phyloP scores from a whole-genome alignment of 2,329 filamentous ascomycete genomes.

The Penicillium carneum region DNA sequence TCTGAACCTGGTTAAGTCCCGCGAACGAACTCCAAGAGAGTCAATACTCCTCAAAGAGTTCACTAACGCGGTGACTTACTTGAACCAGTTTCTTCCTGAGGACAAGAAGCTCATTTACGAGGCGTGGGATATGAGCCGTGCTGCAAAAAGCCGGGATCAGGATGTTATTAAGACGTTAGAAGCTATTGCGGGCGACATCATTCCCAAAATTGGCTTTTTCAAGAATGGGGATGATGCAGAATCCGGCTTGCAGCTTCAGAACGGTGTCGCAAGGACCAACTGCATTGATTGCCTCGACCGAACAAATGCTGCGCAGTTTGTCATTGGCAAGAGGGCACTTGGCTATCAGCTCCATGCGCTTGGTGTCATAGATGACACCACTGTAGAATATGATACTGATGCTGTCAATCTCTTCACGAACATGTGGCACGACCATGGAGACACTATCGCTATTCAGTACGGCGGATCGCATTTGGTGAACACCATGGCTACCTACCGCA shows the following conservation, averaged over 20 bases:
- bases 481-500: slow-evolving; percentile 98
- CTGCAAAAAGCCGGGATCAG: slow-evolving; percentile 87
- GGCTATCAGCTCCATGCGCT: slow-evolving; percentile 91
- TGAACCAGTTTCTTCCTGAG: slow-evolving; percentile 88
- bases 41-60: slow-evolving; percentile 89
- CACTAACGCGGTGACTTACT: slow-evolving; percentile 83
- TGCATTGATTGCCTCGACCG: slow-evolving; percentile 97
- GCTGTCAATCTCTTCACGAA: slow-evolving; percentile 95
- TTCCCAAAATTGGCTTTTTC: slow-evolving; percentile 89
- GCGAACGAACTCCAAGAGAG: slow-evolving; percentile 87
- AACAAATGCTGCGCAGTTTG: slow-evolving; percentile 96
- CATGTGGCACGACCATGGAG: slow-evolving; percentile 97
- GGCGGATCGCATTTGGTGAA: slow-evolving; percentile 97
- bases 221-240: slow-evolving; percentile 81
- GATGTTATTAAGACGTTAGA: slow-evolving; percentile 95
- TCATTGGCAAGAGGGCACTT: slow-evolving; percentile 92
- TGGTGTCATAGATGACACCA: slow-evolving; percentile 79
- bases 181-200: slow-evolving; percentile 83
- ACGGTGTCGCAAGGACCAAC: slow-evolving; percentile 91
- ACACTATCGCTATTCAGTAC: slow-evolving; percentile 97
- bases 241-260: slow-evolving; percentile 75
- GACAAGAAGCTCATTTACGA: slow-evolving; percentile 90
- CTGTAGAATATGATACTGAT: slow-evolving; percentile 91
- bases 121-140: slow-evolving; percentile 97
- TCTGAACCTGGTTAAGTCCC: slow-evolving; percentile 86